These are phyloP conservation scores for Penicillium bovifimosum DNA, from an alignment of 495 filamentous ascomycete genomes.

Conservation along the genomic window DNA sequence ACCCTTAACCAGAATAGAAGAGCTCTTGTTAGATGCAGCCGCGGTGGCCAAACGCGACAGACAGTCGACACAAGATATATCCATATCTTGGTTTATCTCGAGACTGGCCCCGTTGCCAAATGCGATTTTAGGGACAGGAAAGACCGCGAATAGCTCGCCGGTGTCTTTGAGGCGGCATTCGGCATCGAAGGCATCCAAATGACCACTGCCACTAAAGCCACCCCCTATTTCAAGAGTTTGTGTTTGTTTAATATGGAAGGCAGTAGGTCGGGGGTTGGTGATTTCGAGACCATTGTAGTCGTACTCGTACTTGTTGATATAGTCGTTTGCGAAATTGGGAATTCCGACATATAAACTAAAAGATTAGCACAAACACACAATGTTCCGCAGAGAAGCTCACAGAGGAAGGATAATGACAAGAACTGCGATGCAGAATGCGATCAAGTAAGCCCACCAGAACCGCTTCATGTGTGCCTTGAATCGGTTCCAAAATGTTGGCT, in stretches of 20 bases:
- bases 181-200: slow-evolving; percentile 26
- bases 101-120: slow-evolving; percentile 15
- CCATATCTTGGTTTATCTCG: slow-evolving; percentile 25
- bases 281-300: slow-evolving; percentile 21
- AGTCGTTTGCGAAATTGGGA: slow-evolving; percentile 24
- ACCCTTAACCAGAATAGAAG: slow-evolving; percentile 19
- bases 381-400: slow-evolving; percentile 7
- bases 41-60: slow-evolving; percentile 19
- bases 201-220: slow-evolving; percentile 25
- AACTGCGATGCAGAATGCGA: slow-evolving; percentile 17
- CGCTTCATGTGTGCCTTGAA: slow-evolving; percentile 27
- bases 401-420: slow-evolving; percentile 23
- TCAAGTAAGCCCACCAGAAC: slow-evolving; percentile 29
- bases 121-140: slow-evolving; percentile 19
- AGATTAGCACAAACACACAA: background rate
- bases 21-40: slow-evolving; percentile 21
- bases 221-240: slow-evolving; percentile 17
- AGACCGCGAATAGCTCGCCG: slow-evolving; percentile 17
- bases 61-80: slow-evolving; percentile 26
- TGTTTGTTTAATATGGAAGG: slow-evolving; percentile 22
- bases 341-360: slow-evolving; percentile 27
- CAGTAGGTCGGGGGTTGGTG: slow-evolving; percentile 18
- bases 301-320: slow-evolving; percentile 27
- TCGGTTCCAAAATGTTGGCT: slow-evolving; percentile 21
- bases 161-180: slow-evolving; percentile 12